These are phyloP conservation scores for Rhodotorula sp. DNA, from an alignment of 1,284 basidiomycete genomes.

Conservation along the genomic window DNA sequence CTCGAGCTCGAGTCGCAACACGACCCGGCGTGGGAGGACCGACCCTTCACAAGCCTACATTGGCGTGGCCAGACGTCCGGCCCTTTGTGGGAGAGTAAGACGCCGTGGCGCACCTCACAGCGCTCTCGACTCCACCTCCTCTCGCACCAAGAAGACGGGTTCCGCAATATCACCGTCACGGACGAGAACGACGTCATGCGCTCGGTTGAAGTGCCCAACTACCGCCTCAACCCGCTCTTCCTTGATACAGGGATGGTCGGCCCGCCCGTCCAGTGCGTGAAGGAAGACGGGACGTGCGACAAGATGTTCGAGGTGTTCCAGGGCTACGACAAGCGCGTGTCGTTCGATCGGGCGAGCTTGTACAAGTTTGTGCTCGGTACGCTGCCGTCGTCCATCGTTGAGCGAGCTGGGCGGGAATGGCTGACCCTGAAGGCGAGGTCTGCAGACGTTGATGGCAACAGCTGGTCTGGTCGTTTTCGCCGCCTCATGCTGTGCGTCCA, in stretches of 20 bases:
- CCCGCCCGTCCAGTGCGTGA: slow-evolving; percentile 43
- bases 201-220: slow-evolving; percentile 35
- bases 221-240: slow-evolving; percentile 39
- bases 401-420: too few species aligned
- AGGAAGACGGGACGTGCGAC: slow-evolving; percentile 43
- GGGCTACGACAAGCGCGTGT: slow-evolving; percentile 41
- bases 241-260: slow-evolving; percentile 45
- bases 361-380: slow-evolving; percentile 42
- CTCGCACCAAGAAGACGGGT: slow-evolving; percentile 34
- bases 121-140: slow-evolving; percentile 40
- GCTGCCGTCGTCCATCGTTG: background rate
- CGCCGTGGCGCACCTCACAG: slow-evolving; percentile 40
- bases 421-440: too few species aligned
- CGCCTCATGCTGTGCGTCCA: slow-evolving; percentile 45
- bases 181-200: slow-evolving; percentile 35
- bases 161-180: slow-evolving; percentile 35
- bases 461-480: slow-evolving; percentile 48
- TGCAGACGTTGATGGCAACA: slow-evolving; percentile 53
- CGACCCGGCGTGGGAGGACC: slow-evolving; percentile 41
- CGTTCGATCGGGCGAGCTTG: slow-evolving; percentile 39
- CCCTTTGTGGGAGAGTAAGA: slow-evolving; percentile 37
- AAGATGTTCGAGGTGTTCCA: slow-evolving; percentile 40
- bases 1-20: slow-evolving; percentile 39
- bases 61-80: slow-evolving; percentile 42
- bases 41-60: slow-evolving; percentile 37